Conservation (phyloP, 2,329 filamentous ascomycete genomes). For the Didymella keratinophila region DNA sequence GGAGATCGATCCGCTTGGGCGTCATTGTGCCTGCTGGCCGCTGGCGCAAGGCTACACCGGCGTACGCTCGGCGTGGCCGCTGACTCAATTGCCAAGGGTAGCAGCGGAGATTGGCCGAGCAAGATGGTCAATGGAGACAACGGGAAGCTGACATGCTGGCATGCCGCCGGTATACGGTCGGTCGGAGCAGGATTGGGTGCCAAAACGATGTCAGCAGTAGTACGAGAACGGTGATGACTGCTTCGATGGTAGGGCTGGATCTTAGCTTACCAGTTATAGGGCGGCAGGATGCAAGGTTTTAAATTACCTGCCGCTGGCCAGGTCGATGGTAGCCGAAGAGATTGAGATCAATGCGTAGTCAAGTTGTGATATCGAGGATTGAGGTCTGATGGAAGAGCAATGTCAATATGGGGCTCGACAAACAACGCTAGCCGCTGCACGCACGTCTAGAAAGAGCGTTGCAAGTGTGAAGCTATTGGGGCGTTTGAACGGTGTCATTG, state of each 20-base stretch:
- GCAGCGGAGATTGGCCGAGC: neutral
- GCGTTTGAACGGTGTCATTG: conserved; percentile 4
- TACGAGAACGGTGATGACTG: neutral
- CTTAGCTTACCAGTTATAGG: neutral
- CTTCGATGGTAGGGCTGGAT: neutral
- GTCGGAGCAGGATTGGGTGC: neutral
- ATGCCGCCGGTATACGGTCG: neutral
- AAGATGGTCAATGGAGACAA: neutral
- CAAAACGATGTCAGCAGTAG: neutral
- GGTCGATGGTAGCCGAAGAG: neutral
- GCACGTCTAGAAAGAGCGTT: neutral
- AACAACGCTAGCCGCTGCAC: neutral
- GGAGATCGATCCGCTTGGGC: neutral
- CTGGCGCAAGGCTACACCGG: neutral
- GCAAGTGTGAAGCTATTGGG: neutral
- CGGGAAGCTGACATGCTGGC: neutral
- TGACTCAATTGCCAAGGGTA: neutral
- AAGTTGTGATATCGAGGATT: neutral
- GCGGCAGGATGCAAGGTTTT: neutral
- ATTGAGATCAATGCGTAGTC: neutral
- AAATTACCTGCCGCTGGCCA: neutral
- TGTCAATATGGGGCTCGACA: neutral
- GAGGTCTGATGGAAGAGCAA: neutral
- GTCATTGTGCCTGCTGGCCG: neutral
- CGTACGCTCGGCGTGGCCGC: neutral